Evolutionary conservation across 208 protist species (phyloP), one percentile per base, ranked within the genome.

Genomic region (Borovskyia barvae): DNA sequence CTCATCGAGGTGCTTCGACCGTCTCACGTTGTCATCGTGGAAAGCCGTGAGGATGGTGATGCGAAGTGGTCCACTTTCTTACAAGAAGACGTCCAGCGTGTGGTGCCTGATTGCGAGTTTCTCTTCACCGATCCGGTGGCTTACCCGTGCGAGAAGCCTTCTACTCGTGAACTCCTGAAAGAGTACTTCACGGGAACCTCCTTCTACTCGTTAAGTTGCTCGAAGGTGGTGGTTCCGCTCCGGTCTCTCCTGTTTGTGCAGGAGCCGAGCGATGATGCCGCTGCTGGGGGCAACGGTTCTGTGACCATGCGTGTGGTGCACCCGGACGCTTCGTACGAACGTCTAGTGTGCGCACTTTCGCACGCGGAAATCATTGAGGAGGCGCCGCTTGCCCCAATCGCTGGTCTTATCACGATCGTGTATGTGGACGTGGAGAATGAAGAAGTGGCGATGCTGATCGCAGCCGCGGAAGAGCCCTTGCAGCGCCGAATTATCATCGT

Each of bases 291-390:
- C 26, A 55, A 47, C n/a, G 51, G 42, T n/a, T n/a, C n/a, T 7
- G 62, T 75, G 15, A 17, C 46, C 39, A 77, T 72, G 53, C 54
- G 64, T 17, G 67, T 71, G 24, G 73, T 82, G 37, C 46, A 33
- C 43, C 65, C 73, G 5, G 62, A 65, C 19, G 32, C 41, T 19
- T 46, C 50, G 0, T 70, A 63, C 32, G 54, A 70, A 43, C 32
- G 67, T 33, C 73, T 80, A n/a, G 61, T 94, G 15, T 92, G 84
- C 47, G 82, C 77, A 3, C 60, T 94, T 2, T 94, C 87, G 2
- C 85, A 94, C 50, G 87, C 85, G 3, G 82, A 82, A 55, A 35
- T 90, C 15, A 39, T 82, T 5, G 87, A 90, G 42, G 87, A 94
- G 68, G 85, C 83, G 19, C 78, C 85, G 19, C 52, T 92, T 14